Evolutionary conservation across 768 basidiomycete species (phyloP), one percentile per base, ranked within the genome.

Genomic region (Suillus weaverae): DNA sequence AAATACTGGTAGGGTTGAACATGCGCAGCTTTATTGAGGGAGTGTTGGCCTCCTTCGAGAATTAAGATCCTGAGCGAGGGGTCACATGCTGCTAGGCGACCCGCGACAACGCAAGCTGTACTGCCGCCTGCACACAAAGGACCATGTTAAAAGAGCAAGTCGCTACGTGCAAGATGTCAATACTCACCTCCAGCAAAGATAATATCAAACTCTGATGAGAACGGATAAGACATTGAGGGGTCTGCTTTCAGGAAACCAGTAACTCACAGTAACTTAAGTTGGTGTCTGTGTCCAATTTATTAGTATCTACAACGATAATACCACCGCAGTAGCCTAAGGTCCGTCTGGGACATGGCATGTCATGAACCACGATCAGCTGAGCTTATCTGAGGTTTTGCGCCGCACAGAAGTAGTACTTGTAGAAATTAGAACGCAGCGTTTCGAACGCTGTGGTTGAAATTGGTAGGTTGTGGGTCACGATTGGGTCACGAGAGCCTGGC

Each of bases 31-130:
- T 70, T 56, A 22, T 71, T 67, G 33, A 68, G 64, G 6, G 70
- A 67, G 50, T 68, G 68, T 22, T 66, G 68, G 3, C 75, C 75
- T 9, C 64, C 64, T 60, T 76, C 74, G 11, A 76, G 66, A 26
- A 76, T 20, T 11, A 74, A 67, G 35, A 76, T 73, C 56, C 65
- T 73, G 48, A 74, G 71, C 6, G 65, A 63, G 4, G 76, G 72
- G 38, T 74, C 68, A 3, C 69, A 70, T 0, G 64, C 62, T 13
- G 68, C 68, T 8, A 77, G 66, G 20, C 76, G 71, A 3, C 71
- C 72, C 26, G 76, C 73, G 4, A 66, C 64, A n/a, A 77, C 66
- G 50, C 71, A 72, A 11, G 72, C 76, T 8, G 72, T 66, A 20
- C 72, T 69, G 22, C 76, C 75, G 1, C 70, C 71, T 71, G 36